Base-by-base conservation (phyloP, 176 grass and related monocot species). In the Rhynchospora breviuscula region DNA sequence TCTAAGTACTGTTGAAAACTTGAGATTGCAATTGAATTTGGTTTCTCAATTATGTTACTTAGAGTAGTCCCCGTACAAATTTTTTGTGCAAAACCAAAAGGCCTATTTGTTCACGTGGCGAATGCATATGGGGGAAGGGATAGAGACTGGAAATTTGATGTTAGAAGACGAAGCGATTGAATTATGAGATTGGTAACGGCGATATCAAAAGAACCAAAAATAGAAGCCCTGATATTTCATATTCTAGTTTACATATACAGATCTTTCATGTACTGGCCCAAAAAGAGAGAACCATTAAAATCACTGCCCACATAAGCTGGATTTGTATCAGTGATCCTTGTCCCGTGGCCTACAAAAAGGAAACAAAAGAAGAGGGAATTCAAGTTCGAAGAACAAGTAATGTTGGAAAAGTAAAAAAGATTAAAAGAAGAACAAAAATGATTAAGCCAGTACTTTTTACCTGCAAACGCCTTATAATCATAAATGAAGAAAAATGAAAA, bases 211-310 rank as follows among this genome's bases (percentile, higher is more conserved):
- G 25, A 8, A 57, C 59, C 12, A 35, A 29, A 56, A 18, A 33
- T 9, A 33, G 57, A 18, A 33, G 31, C 13, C 49, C 4, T 22
- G 23, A 78, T 57, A 33, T 78, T 56, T 35, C 73, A 78, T 78
- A 54, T 15, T 57, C 73, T 77, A 77, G 21, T 78, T 78, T 78
- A 78, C 73, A 78, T 57, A 78, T 57, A 78, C 73, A 78, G 51
- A 57, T 78, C 23, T 57, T 56, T 82, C 61, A 82, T 26, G 61
- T 19, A 67, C 80, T 67, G 14, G 59, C 61, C 31, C 17, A 82
- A 82, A 82, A 82, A 18, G 62, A 82, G 44, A 82, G 19, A 67
- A 82, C 68, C 45, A 82, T 64, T 48, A 67, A 33, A 67, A 67
- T 1, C 12, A 67, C 21, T 51, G 63, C 35, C 21, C 60, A 29